Conservation (phyloP, 768 basidiomycete genomes). For the Phaffia australis region DNA sequence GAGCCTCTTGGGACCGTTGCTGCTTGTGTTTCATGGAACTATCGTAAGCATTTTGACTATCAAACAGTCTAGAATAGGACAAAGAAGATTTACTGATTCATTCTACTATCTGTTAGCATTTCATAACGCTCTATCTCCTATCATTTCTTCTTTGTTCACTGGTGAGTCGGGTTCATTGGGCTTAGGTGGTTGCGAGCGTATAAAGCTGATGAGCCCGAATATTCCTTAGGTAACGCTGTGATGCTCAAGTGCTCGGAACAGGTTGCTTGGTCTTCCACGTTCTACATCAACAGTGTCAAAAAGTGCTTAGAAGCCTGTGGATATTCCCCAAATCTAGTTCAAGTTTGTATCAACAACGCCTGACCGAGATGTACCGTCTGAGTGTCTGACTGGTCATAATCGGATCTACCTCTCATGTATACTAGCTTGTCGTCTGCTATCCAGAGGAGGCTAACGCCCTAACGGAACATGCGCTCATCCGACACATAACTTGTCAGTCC, state of each 20-base stretch:
- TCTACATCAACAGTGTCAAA: constrained; percentile 64
- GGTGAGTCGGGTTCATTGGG: constrained; percentile 33
- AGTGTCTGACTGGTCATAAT: background rate
- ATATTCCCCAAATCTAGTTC: constrained; percentile 76
- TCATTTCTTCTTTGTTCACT: constrained; percentile 77
- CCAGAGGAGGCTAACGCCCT: constrained; percentile 75
- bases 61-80: background rate
- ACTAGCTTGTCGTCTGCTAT: constrained; percentile 68
- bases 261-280: constrained; percentile 74
- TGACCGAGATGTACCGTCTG: background rate
- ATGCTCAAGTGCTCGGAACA: constrained; percentile 34
- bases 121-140: constrained; percentile 89
- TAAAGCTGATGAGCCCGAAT: background rate
- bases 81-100: background rate
- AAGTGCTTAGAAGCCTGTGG: constrained; percentile 68
- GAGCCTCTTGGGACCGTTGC: constrained; percentile 88
- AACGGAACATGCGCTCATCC: constrained; percentile 64
- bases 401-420: no score
- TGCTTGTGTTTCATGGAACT: constrained; percentile 80
- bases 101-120: constrained; percentile 48
- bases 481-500: constrained; percentile 63
- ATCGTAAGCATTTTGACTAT: constrained; percentile 48
- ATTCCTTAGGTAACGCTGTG: constrained; percentile 11
- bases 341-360: constrained; percentile 42
- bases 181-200: background rate